Base-by-base conservation (phyloP, 768 basidiomycete genomes). In the Mycena crocata region DNA sequence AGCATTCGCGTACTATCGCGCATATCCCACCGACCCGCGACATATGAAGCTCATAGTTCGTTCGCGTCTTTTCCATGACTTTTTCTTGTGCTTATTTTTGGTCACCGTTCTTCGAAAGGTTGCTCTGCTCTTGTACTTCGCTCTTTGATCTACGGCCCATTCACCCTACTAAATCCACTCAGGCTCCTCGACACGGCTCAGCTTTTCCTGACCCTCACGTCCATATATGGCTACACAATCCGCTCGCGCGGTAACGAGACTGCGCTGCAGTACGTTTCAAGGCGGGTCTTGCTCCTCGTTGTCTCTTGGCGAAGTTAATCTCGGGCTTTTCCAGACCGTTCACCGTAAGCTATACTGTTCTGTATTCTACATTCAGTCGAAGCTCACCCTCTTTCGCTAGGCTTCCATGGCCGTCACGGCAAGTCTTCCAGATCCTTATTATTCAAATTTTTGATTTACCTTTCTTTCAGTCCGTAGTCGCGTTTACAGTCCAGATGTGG, bases 381-480 rank as follows among this genome's bases (percentile, higher is more conserved):
- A 42, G 15, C 56, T 61, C 30, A 59, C 42, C 32, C 31, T 35
- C 26, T 26, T n/a, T 26, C 12, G 21, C 31, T n/a, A 81, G 80
- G 78, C 74, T 3, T 78, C 79, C 2, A 80, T 80, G 78, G 80
- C 62, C 12, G 57, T 81, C 40, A 79, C 79, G 34, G 79, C 78
- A 48, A 26, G 74, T 50, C 30, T 24, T 44, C 24, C 14, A 5
- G 19, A 32, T 19, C 7, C 15, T 28, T 58, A 23, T 46, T 26
- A 28, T 54, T 35, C 14, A 21, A 26, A 4, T 12, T 14, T 31
- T 21, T 14, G 30, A n/a, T 23, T 0, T 37, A 28, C 12, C 21
- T 32, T 28, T 12, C 28, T 28, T 9, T 28, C 45, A 80, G 79
- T 79, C 77, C 13, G 69, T 73, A 13, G 74, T 81, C 49, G 79